These are phyloP conservation scores for Elsinoe australis DNA, from an alignment of 2,329 filamentous ascomycete genomes.

Conservation along the genomic window DNA sequence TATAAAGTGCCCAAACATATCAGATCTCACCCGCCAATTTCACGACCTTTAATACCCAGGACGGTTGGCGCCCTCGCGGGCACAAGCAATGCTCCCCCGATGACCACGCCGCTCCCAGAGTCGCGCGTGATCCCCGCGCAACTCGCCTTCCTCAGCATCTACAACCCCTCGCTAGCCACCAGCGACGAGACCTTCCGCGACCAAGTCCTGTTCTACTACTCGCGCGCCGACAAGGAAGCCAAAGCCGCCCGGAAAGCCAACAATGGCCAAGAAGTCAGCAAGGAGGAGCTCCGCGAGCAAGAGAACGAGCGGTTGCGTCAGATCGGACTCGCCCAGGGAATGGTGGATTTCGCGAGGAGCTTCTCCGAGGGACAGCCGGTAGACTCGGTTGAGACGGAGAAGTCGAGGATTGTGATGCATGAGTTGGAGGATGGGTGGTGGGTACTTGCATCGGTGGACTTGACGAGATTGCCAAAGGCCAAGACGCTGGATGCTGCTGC, in stretches of 20 bases:
- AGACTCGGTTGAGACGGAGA: conserved; percentile 85
- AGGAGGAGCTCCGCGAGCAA: conserved; percentile 47
- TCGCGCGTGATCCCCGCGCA: conserved; percentile 56
- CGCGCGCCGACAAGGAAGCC: conserved; percentile 34
- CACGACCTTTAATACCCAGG: no score
- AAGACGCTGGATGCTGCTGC: conserved; percentile 28
- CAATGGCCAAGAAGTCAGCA: conserved; percentile 30
- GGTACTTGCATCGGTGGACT: conserved; percentile 79
- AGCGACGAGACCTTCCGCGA: conserved; percentile 66
- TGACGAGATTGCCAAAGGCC: conserved; percentile 61
- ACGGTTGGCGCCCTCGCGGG: no score
- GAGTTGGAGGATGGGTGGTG: conserved; percentile 92
- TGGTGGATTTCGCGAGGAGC: conserved; percentile 83
- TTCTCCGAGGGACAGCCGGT: conserved; percentile 73
- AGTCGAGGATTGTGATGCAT: conserved; percentile 71
- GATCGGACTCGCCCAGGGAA: conserved; percentile 92
- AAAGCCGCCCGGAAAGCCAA: conserved; percentile 24
- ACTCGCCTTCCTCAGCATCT: conserved; percentile 86
- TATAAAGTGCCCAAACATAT: neutral
- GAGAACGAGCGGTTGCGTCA: conserved; percentile 82
- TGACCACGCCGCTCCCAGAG: conserved; percentile 8
- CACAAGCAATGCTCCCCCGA: conserved; percentile 3
- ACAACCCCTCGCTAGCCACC: conserved; percentile 74
- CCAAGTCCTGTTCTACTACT: conserved; percentile 91
- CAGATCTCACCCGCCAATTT: no score